These are phyloP conservation scores for Botrytis aclada DNA, from an alignment of 2,329 filamentous ascomycete genomes.

Conservation along the genomic window DNA sequence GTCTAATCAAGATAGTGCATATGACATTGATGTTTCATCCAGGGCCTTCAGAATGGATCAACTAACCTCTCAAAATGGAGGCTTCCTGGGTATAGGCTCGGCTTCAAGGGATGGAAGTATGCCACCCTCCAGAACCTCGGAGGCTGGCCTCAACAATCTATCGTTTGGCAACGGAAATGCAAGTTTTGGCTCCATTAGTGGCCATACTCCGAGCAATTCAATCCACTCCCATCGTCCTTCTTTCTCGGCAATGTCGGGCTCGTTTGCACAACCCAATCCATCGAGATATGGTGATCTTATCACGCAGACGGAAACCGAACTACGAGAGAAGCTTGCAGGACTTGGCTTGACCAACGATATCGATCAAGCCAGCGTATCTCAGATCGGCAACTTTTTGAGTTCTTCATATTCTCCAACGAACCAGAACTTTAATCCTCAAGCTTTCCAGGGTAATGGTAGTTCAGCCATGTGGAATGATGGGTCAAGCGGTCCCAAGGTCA, in stretches of 20 bases:
- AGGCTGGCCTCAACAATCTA: slow-evolving; percentile 40
- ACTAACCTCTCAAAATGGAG: slow-evolving; percentile 41
- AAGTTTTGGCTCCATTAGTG: slow-evolving; percentile 34
- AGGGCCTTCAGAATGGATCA: slow-evolving; percentile 28
- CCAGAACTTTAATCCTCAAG: slow-evolving; percentile 29
- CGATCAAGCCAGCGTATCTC: slow-evolving; percentile 28
- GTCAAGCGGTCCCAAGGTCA: slow-evolving; percentile 28
- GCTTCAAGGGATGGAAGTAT: slow-evolving; percentile 54
- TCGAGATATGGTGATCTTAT: slow-evolving; percentile 33
- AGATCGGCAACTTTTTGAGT: slow-evolving; percentile 24
- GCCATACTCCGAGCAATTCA: slow-evolving; percentile 45
- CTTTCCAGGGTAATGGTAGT: slow-evolving; percentile 27
- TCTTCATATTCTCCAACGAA: slow-evolving; percentile 33
- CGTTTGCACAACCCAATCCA: slow-evolving; percentile 47
- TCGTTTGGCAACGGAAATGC: slow-evolving; percentile 28
- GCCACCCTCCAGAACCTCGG: slow-evolving; percentile 54
- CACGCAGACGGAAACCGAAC: slow-evolving; percentile 30
- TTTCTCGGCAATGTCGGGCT: slow-evolving; percentile 45
- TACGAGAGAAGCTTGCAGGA: slow-evolving; percentile 33
- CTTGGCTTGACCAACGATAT: slow-evolving; percentile 30
- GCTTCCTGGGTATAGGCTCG: slow-evolving; percentile 46
- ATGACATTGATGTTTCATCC: slow-evolving; percentile 30
- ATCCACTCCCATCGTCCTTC: slow-evolving; percentile 48
- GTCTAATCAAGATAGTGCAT: slow-evolving; percentile 26
- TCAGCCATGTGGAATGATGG: slow-evolving; percentile 34